Conservation (phyloP, 169 alveolate species). For the Plasmodium gallinaceum region DNA sequence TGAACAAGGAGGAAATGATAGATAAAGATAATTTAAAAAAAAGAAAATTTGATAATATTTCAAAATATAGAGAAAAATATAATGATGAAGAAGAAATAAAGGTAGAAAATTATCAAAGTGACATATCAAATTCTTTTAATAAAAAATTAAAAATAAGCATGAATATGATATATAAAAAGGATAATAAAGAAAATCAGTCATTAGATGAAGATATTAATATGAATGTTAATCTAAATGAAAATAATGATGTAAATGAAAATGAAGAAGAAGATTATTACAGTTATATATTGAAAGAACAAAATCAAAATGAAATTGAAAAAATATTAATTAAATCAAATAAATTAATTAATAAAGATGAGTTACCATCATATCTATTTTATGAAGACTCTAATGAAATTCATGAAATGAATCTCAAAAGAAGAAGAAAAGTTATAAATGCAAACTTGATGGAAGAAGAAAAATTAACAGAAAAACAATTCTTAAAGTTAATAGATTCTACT, state of each 20-base stretch:
- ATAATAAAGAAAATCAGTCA: background rate
- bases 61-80: no score
- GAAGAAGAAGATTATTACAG: constrained; percentile 18
- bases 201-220: background rate
- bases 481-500: constrained; percentile 5
- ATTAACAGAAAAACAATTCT: constrained; percentile 33
- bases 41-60: background rate
- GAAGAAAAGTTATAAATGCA: constrained; percentile 32
- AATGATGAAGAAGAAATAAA: no score
- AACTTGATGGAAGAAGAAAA: constrained; percentile 48
- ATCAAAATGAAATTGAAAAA: constrained; percentile 37
- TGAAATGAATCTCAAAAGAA: constrained; percentile 39
- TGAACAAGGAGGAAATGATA: background rate
- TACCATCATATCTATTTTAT: constrained; percentile 31
- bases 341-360: constrained; percentile 27
- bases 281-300: constrained; percentile 26
- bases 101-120: no score
- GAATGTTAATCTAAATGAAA: background rate
- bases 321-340: constrained; percentile 34
- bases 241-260: background rate
- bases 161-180: background rate
- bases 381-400: constrained; percentile 20
- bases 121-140: no score
- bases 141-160: no score
- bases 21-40: background rate